Evolutionary conservation across 169 alveolate genomes (phyloP).

Genomic region (Neospora caninum): DNA sequence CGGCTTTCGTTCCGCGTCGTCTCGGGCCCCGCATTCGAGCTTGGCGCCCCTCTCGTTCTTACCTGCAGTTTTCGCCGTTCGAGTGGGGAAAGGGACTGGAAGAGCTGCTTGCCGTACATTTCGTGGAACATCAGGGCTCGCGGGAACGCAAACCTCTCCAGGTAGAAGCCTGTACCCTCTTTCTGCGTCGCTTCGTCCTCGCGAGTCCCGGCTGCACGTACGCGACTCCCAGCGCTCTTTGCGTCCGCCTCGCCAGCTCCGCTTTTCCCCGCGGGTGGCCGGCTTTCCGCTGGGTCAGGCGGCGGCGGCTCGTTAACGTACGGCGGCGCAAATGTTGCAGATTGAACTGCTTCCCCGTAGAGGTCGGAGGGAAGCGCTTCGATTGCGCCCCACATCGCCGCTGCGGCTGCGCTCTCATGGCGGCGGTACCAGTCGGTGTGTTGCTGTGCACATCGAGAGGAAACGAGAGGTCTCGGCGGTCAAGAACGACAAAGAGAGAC

Average conservation of each 20-base stretch:
- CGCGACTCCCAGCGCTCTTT: not conserved
- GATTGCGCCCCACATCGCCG: conserved; percentile 32
- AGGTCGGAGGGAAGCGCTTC: conserved; percentile 44
- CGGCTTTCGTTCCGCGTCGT: no score
- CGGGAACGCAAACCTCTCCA: not conserved
- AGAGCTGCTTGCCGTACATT: conserved; percentile 12
- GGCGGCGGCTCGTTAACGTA: conserved; percentile 15
- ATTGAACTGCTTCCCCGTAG: conserved; percentile 34
- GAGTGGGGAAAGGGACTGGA: not conserved
- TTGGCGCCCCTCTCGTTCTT: no score
- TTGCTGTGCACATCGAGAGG: conserved; percentile 1
- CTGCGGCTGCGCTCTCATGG: conserved; percentile 36
- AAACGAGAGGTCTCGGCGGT: not conserved
- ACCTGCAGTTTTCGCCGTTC: conserved; percentile 37
- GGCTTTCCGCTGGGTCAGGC: not conserved
- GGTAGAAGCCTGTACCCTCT: not conserved
- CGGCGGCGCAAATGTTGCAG: conserved; percentile 17
- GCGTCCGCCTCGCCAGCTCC: not conserved
- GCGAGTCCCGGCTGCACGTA: not conserved
- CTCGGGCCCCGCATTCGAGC: no score
- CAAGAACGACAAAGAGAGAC: not conserved
- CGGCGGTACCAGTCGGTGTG: conserved; percentile 23
- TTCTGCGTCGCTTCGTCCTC: not conserved
- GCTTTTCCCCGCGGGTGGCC: not conserved
- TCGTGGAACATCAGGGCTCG: conserved; percentile 33